These are phyloP conservation scores for Rauvolfia tetraphylla DNA, from an alignment of 257 asterid genomes.

Conservation along the genomic window DNA sequence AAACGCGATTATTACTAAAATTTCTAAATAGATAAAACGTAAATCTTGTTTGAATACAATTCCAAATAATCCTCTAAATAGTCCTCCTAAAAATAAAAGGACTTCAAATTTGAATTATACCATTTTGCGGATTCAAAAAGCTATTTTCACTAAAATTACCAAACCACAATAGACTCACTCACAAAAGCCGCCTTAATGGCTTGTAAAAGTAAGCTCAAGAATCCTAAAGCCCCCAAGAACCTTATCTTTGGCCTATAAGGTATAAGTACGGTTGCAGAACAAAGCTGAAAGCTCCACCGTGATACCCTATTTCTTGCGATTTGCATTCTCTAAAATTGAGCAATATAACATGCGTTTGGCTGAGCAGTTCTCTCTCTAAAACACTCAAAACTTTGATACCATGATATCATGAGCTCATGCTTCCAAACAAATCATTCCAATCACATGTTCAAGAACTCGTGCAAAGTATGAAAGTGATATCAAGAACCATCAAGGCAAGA, in stretches of 20 bases:
- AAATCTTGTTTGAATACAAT: too few relatives aligned
- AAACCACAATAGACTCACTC: not conserved
- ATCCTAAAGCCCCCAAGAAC: not conserved
- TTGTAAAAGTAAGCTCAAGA: not conserved
- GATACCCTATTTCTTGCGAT: not conserved
- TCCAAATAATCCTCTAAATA: not conserved
- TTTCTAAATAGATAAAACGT: too few relatives aligned
- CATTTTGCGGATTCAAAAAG: not conserved
- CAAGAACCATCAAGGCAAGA: constrained; percentile 19
- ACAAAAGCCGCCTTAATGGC: not conserved
- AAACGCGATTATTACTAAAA: too few relatives aligned
- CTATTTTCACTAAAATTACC: not conserved
- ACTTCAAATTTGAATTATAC: not conserved
- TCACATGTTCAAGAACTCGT: constrained; percentile 14
- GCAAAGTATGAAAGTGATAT: constrained; percentile 11
- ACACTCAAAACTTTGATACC: not conserved
- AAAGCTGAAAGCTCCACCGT: not conserved
- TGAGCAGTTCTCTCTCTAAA: not conserved
- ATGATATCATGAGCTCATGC: constrained; percentile 10
- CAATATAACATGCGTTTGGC: not conserved
- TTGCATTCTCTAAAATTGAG: not conserved
- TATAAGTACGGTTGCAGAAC: not conserved
- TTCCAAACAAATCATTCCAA: constrained; percentile 22
- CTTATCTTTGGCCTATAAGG: not conserved
- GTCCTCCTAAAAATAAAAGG: too few relatives aligned